phyloP scores from a whole-genome alignment of 495 filamentous ascomycete species.

The Lophium mytilinum region DNA sequence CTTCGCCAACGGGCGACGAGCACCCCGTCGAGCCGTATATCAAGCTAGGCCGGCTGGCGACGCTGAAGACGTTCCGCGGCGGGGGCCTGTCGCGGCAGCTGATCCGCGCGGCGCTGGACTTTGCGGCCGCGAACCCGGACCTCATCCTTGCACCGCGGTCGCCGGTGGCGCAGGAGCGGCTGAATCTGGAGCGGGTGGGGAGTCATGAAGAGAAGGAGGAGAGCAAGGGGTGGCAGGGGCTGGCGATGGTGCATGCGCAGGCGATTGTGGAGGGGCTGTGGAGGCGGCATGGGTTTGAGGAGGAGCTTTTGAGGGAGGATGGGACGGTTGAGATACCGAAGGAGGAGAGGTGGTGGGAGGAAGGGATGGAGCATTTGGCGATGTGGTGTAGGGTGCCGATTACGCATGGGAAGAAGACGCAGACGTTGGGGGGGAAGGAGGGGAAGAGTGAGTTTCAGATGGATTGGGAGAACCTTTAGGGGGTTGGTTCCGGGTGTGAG shows the following conservation, averaged over 20 bases:
- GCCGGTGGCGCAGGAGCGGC: slow-evolving; percentile 19
- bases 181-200: slow-evolving; percentile 1
- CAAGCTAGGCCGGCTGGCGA: slow-evolving; percentile 70
- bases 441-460: no score
- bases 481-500: no score
- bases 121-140: slow-evolving; percentile 49
- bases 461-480: no score
- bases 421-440: no score
- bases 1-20: not conserved
- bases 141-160: slow-evolving; percentile 33
- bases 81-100: slow-evolving; percentile 54
- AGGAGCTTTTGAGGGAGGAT: slow-evolving; percentile 55
- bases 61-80: slow-evolving; percentile 53
- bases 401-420: not conserved
- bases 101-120: slow-evolving; percentile 53
- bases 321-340: slow-evolving; percentile 12
- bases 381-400: slow-evolving; percentile 52
- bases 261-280: slow-evolving; percentile 52
- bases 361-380: slow-evolving; percentile 76
- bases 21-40: slow-evolving; percentile 55
- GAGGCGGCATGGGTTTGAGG: slow-evolving; percentile 60
- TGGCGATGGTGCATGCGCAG: slow-evolving; percentile 71
- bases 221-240: slow-evolving; percentile 67
- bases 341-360: slow-evolving; percentile 58
- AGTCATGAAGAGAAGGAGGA: slow-evolving; percentile 11